phyloP scores from a whole-genome alignment of 345 rosid genomes.

The Populus euphratica region DNA sequence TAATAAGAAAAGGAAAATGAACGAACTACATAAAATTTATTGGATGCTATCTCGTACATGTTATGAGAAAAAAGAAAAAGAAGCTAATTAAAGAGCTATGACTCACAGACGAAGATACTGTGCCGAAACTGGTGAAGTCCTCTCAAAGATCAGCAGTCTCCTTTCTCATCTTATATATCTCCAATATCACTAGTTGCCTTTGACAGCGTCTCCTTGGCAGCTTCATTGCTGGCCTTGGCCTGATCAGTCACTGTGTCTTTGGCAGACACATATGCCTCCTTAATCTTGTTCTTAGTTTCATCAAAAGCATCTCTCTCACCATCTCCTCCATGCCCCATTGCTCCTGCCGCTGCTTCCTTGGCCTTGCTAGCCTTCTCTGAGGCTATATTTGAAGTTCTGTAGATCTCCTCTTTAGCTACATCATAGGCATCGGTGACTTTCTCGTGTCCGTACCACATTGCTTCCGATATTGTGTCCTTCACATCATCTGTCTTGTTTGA shows the following conservation, averaged over 20 bases:
- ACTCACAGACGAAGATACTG: constrained; percentile 17
- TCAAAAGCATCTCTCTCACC: constrained; percentile 8
- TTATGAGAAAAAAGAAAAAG: neutral
- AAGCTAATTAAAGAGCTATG: neutral
- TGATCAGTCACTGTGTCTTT: constrained; percentile 28
- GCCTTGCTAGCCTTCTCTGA: constrained; percentile 7
- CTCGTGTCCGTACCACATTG: constrained; percentile 3
- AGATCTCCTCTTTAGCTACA: constrained; percentile 2
- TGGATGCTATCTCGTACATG: neutral
- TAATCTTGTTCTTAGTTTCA: constrained; percentile 31
- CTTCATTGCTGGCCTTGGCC: constrained; percentile 34
- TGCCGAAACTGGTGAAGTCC: neutral
- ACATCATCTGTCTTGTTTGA: constrained; percentile 13
- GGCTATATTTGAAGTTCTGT: neutral
- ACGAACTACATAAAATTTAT: neutral
- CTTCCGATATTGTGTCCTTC: neutral
- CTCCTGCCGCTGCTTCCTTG: neutral
- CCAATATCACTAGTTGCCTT: constrained; percentile 42
- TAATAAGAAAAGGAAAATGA: neutral
- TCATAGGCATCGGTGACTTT: neutral
- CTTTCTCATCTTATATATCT: constrained; percentile 28
- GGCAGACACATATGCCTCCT: constrained; percentile 41
- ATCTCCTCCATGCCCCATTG: neutral
- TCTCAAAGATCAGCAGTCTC: constrained; percentile 22
- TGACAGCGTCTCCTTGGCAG: constrained; percentile 51